Evolutionary conservation across 352 stramenopile species (phyloP).

Genomic region (Globisporangium radiosum): DNA sequence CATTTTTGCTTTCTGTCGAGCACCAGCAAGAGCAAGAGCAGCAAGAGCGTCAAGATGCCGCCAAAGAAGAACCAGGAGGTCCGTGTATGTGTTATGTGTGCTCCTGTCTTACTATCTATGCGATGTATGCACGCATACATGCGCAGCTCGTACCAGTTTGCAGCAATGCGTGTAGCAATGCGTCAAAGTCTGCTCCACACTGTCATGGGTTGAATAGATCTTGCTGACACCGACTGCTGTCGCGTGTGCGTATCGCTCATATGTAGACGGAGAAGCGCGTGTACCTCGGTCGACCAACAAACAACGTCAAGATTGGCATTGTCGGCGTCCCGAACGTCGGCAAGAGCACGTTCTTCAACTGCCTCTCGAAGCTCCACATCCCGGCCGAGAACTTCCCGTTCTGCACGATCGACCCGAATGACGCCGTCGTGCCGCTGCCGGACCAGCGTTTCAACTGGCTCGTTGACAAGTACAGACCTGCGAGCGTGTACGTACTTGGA

Average conservation of each 20-base stretch:
- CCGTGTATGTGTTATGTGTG: neutral
- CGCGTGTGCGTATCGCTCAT: neutral
- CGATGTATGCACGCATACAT: neutral
- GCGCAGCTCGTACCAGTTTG: no score
- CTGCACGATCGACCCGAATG: constrained; percentile 99
- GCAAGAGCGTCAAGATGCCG: constrained; percentile 34
- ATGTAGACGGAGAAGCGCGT: constrained; percentile 28
- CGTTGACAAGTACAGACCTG: constrained; percentile 92
- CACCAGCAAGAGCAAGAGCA: neutral
- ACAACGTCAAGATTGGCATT: constrained; percentile 98
- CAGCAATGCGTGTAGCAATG: no score
- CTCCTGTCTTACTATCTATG: neutral
- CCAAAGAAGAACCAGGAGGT: constrained; percentile 86
- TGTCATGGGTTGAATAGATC: no score
- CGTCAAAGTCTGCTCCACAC: no score
- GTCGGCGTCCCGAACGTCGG: constrained; percentile 99
- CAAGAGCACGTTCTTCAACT: constrained; percentile 99
- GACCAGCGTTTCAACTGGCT: constrained; percentile 99
- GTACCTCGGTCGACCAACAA: constrained; percentile 79
- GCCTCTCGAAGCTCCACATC: constrained; percentile 92
- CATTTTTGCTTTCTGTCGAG: neutral
- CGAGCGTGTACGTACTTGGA: constrained; percentile 63
- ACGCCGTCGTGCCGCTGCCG: constrained; percentile 93
- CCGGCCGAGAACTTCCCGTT: constrained; percentile 93
- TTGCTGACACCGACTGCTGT: neutral